These are phyloP conservation scores for Eucalyptus curtisii DNA, from an alignment of 345 rosid species.

Conservation along the genomic window DNA sequence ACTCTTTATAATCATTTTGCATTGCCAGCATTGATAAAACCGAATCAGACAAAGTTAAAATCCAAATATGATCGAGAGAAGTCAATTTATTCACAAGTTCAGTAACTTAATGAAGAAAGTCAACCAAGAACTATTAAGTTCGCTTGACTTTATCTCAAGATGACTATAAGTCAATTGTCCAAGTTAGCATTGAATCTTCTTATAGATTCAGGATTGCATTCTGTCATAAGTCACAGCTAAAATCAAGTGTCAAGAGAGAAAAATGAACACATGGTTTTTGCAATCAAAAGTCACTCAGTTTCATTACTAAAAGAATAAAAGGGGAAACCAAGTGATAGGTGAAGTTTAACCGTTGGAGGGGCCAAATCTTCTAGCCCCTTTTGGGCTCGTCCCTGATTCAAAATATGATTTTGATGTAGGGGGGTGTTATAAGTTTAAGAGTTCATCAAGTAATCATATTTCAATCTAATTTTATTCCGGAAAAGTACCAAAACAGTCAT, in stretches of 20 bases:
- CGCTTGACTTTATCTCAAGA: background rate
- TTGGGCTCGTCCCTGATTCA: background rate
- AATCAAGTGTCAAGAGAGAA: background rate
- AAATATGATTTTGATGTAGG: background rate
- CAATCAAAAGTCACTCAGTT: background rate
- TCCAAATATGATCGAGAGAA: background rate
- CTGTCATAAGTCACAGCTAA: background rate
- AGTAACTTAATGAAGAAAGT: background rate
- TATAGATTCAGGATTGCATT: background rate
- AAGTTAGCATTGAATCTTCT: background rate
- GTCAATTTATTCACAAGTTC: background rate
- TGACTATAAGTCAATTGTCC: background rate
- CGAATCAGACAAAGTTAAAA: background rate
- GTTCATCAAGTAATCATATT: background rate
- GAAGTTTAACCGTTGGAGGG: background rate
- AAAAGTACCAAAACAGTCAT: too few relatives aligned
- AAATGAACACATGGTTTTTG: background rate
- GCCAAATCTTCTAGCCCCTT: background rate
- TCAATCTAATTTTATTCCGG: background rate
- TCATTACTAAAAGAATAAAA: background rate
- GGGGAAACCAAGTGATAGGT: background rate
- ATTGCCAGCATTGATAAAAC: background rate
- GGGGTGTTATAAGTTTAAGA: background rate
- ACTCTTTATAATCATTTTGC: background rate
- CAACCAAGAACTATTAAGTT: background rate